A percentile compares a stretch with the other conserved stretches of the same genome.
phyloP scores from a whole-genome alignment of 1,139 yeast species.

The Blastobotrys proliferans region DNA sequence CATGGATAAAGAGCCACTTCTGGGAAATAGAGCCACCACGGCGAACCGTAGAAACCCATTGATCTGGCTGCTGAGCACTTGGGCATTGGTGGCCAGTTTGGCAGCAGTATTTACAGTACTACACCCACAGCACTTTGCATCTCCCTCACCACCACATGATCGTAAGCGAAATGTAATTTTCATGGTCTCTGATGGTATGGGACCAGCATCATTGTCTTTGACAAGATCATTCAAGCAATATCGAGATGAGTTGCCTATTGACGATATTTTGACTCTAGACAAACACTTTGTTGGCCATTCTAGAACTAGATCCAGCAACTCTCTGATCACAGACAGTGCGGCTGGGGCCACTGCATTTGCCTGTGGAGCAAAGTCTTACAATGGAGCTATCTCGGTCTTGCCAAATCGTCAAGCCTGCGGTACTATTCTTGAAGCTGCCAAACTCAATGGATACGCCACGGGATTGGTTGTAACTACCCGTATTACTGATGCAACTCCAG shows the following conservation, averaged over 20 bases:
- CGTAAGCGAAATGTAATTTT: conserved; percentile 61
- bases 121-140: neutral
- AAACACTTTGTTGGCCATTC: conserved; percentile 68
- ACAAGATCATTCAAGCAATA: conserved; percentile 67
- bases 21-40: too few relatives aligned
- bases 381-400: conserved; percentile 79
- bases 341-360: conserved; percentile 94
- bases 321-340: conserved; percentile 82
- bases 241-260: conserved; percentile 46
- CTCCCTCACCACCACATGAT: neutral
- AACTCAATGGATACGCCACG: conserved; percentile 67
- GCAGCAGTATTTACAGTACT: conserved; percentile 8
- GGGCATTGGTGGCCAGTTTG: conserved; percentile 14
- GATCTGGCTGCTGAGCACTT: conserved; percentile 10
- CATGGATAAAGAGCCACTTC: too few relatives aligned
- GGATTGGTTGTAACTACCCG: conserved; percentile 87
- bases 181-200: conserved; percentile 91
- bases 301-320: conserved; percentile 67
- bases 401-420: conserved; percentile 66
- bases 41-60: conserved; percentile 5
- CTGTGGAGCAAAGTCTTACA: conserved; percentile 72
- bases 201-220: conserved; percentile 74
- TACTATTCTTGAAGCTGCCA: conserved; percentile 78
- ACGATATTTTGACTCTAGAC: conserved; percentile 59
- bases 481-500: conserved; percentile 86